Percentiles rank a stretch among this genome's conserved stretches.
phyloP scores from a whole-genome alignment of 305 asterid genomes.

The Rubia peregrina region DNA sequence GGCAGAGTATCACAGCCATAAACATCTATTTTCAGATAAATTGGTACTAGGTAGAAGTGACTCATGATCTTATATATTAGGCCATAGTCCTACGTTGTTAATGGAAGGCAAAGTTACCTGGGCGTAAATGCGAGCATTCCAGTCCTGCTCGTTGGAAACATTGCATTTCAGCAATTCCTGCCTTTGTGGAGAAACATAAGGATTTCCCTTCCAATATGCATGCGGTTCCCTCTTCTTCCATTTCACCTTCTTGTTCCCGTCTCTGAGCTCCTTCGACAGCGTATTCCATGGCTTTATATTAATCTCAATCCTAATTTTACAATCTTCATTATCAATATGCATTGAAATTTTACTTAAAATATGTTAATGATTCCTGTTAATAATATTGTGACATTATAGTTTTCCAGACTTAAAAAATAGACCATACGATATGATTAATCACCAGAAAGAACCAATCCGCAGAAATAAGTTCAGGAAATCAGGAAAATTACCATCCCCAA shows the following conservation, averaged over 20 bases:
- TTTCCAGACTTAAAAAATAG: too few species aligned
- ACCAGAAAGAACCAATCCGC: too few species aligned
- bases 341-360: too few species aligned
- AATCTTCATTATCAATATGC: neutral
- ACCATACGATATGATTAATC: too few species aligned
- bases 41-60: too few species aligned
- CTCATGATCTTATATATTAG: too few species aligned
- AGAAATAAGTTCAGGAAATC: neutral
- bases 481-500: conserved; percentile 79
- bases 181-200: conserved; percentile 33
- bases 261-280: conserved; percentile 29
- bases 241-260: conserved; percentile 34
- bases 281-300: conserved; percentile 57
- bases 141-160: conserved; percentile 37
- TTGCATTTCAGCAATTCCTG: conserved; percentile 49
- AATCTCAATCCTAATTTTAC: conserved; percentile 49
- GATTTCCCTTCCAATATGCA: conserved; percentile 74
- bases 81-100: too few species aligned
- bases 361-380: too few species aligned
- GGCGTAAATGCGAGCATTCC: conserved; percentile 46
- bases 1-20: too few species aligned
- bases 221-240: conserved; percentile 56
- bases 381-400: too few species aligned
- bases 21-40: too few species aligned
- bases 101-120: conserved; percentile 29